phyloP scores from a whole-genome alignment of 1,284 basidiomycete species.

The Trichosporon asahii region DNA sequence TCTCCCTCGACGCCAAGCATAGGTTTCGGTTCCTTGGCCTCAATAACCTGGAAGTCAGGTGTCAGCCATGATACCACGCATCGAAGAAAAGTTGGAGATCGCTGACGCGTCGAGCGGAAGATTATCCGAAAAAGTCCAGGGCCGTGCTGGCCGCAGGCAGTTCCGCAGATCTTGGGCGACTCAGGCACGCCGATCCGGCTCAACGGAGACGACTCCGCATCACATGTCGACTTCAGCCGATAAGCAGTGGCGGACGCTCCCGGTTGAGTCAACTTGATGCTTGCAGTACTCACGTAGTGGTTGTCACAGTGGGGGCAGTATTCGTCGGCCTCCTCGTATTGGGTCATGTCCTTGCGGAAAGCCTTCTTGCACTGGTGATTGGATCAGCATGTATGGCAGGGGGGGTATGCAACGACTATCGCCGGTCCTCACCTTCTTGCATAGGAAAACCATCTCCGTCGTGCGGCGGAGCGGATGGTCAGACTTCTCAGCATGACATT shows the following conservation, averaged over 20 bases:
- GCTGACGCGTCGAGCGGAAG: background rate
- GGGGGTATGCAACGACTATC: background rate
- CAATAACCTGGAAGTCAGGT: constrained; percentile 70
- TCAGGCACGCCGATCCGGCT: background rate
- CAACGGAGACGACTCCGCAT: background rate
- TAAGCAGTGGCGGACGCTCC: background rate
- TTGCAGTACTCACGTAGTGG: constrained; percentile 69
- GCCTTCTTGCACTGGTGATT: constrained; percentile 74
- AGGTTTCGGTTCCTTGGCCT: constrained; percentile 86
- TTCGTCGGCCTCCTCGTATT: constrained; percentile 93
- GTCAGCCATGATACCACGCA: background rate
- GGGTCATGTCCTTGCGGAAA: constrained; percentile 87
- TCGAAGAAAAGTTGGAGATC: background rate
- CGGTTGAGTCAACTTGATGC: background rate
- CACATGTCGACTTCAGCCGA: background rate
- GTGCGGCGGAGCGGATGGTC: constrained; percentile 73
- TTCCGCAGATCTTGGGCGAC: background rate
- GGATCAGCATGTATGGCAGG: background rate
- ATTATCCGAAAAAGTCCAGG: background rate
- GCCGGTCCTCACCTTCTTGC: constrained; percentile 66
- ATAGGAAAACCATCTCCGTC: constrained; percentile 86
- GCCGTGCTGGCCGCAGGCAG: background rate
- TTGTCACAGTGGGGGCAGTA: constrained; percentile 98
- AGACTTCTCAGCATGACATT: constrained; percentile 84
- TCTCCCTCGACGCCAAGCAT: constrained; percentile 83